Base-by-base conservation (phyloP, 2,329 filamentous ascomycete species). In the Calonectria montana region DNA sequence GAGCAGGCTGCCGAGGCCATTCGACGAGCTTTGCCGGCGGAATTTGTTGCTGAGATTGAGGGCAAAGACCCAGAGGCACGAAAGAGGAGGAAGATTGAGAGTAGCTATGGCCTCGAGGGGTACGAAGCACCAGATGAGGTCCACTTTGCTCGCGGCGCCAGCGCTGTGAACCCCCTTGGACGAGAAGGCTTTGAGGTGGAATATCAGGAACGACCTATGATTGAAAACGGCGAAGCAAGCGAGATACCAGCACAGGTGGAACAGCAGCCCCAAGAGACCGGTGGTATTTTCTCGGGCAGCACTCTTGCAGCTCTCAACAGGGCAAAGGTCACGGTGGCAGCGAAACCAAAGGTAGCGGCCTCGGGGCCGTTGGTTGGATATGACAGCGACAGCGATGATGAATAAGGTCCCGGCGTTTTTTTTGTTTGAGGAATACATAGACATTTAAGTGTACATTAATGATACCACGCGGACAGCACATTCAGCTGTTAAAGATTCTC, bases 1-100 rank as follows among this genome's bases (percentile, higher is more conserved):
- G 97, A 99, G 81, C 97, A 99, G 82, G 97, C 97, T 2, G 97
- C 97, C 0, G 97, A 98, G 79, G 97, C 97, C 1, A 95, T 99
- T 69, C 88, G 97, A 21, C 89, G 94, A 75, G 96, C 97, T 0
- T 86, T 99, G 5, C 97, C 97, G 0, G 95, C 93, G 0, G 94
- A 95, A 31, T 98, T 97, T 75, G 92, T 99, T 0, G 95, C 95
- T 0, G 95, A 99, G 86, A 92, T 99, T 59, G 97, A 99, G 82
- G 97, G 97, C 18, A 91, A 94, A 63, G 95, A 98, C 76, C 94
- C 94, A 0, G 94, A 96, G 78, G 94, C 95, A 47, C 90, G 92
- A 80, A 98, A 98, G 86, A 89, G 96, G 79, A 91, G 96, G 83
- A 97, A 94, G 84, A 91, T 98, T 29, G 95, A 98, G 82, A 95